These are phyloP conservation scores for Fusarium illudens DNA, from an alignment of 2,329 filamentous ascomycete genomes.

Conservation along the genomic window DNA sequence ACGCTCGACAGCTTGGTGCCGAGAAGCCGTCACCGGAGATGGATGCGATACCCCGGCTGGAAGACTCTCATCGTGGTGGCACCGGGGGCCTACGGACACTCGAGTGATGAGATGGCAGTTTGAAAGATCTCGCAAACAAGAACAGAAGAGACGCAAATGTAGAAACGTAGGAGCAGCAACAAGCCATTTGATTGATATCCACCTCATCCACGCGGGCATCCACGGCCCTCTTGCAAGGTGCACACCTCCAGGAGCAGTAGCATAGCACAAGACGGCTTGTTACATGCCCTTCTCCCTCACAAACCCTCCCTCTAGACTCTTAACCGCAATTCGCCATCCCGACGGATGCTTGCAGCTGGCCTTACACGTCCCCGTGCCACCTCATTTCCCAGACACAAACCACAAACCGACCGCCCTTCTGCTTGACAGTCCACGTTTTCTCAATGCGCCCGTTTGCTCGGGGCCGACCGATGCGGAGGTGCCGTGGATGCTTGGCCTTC, in stretches of 20 bases:
- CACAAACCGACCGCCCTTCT: conserved; percentile 5
- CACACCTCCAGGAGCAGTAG: background rate
- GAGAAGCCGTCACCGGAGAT: background rate
- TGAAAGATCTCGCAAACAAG: background rate
- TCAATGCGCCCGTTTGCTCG: conserved; percentile 13
- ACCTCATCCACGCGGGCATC: background rate
- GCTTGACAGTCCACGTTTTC: conserved; percentile 23
- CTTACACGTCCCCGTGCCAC: conserved; percentile 24
- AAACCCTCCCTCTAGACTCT: background rate
- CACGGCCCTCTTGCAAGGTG: background rate
- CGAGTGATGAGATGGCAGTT: background rate
- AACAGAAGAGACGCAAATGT: background rate
- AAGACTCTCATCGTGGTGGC: background rate
- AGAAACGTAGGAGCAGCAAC: background rate
- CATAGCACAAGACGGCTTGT: conserved; percentile 23
- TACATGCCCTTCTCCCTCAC: conserved; percentile 19
- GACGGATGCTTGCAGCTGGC: conserved; percentile 32
- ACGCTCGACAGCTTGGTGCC: background rate
- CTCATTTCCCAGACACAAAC: conserved; percentile 27
- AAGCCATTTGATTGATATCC: background rate
- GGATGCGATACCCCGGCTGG: background rate
- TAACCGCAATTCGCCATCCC: conserved; percentile 12
- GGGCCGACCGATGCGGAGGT: conserved; percentile 20
- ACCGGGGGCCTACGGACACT: background rate
- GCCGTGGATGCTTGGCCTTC: conserved; percentile 6